Conservation (phyloP, 805 yeast genomes). For the Cyberlindnera xishuangbannaensis region DNA sequence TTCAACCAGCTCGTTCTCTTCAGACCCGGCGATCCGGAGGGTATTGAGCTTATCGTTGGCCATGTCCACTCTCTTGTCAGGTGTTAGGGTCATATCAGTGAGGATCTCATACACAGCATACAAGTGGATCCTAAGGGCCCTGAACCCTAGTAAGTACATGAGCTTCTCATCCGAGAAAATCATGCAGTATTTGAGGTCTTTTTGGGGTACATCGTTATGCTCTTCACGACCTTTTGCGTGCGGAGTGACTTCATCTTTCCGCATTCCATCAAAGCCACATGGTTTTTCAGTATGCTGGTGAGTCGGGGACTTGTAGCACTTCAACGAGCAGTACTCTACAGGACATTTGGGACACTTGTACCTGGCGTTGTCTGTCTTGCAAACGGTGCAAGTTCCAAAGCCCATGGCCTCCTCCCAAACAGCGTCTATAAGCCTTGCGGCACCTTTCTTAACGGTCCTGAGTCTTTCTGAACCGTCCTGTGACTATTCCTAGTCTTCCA, state of each 20-base stretch:
- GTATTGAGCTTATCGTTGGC: conserved; percentile 58
- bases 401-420: conserved; percentile 7
- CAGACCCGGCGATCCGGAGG: conserved; percentile 57
- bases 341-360: conserved; percentile 55
- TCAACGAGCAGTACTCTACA: conserved; percentile 44
- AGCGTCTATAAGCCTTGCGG: too few relatives aligned
- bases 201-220: not conserved
- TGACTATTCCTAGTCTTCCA: too few relatives aligned
- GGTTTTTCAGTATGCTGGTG: conserved; percentile 28
- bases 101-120: conserved; percentile 43
- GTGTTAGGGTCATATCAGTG: conserved; percentile 32
- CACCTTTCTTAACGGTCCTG: too few relatives aligned
- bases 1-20: conserved; percentile 62
- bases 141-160: conserved; percentile 39
- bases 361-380: conserved; percentile 30
- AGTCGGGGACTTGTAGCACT: conserved; percentile 46
- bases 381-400: conserved; percentile 15
- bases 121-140: conserved; percentile 54
- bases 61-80: conserved; percentile 52
- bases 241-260: not conserved
- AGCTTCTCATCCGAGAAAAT: conserved; percentile 40
- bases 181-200: conserved; percentile 16
- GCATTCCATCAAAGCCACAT: too few relatives aligned
- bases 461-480: too few relatives aligned
- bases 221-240: conserved; percentile 1